Conservation (phyloP, 2,329 filamentous ascomycete species). For the Pseudogymnoascus sp. region DNA sequence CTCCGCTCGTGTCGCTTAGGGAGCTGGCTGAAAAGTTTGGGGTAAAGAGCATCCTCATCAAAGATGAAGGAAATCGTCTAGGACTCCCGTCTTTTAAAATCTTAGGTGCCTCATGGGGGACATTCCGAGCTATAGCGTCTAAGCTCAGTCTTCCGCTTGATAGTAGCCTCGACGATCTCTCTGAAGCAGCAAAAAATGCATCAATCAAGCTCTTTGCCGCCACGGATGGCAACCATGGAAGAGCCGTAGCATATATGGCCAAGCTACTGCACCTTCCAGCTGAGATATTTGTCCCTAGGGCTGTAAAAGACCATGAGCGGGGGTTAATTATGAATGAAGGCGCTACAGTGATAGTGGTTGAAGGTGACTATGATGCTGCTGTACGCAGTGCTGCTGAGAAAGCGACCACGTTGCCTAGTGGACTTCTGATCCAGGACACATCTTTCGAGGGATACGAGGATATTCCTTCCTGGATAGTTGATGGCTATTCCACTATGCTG, state of each 20-base stretch:
- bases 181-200: conserved; percentile 23
- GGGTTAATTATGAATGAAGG: conserved; percentile 53
- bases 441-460: conserved; percentile 47
- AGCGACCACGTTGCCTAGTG: conserved; percentile 22
- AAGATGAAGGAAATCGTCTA: conserved; percentile 62
- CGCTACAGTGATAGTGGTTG: conserved; percentile 46
- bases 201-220: conserved; percentile 48
- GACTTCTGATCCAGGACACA: conserved; percentile 58
- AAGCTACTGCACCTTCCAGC: conserved; percentile 46
- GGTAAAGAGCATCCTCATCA: conserved; percentile 52
- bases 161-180: conserved; percentile 35
- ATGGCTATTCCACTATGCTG: conserved; percentile 68
- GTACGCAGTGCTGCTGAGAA: background rate
- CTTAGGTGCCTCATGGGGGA: conserved; percentile 68
- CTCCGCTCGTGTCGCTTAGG: conserved; percentile 45
- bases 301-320: conserved; percentile 46
- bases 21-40: conserved; percentile 49
- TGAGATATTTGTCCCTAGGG: conserved; percentile 54
- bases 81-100: conserved; percentile 73
- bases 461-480: conserved; percentile 65
- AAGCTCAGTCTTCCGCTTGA: conserved; percentile 28
- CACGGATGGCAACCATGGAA: conserved; percentile 70
- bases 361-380: conserved; percentile 51
- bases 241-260: conserved; percentile 64
- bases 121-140: conserved; percentile 39